phyloP scores from a whole-genome alignment of 2,329 filamentous ascomycete genomes.

The Aspergillus costaricaensis region DNA sequence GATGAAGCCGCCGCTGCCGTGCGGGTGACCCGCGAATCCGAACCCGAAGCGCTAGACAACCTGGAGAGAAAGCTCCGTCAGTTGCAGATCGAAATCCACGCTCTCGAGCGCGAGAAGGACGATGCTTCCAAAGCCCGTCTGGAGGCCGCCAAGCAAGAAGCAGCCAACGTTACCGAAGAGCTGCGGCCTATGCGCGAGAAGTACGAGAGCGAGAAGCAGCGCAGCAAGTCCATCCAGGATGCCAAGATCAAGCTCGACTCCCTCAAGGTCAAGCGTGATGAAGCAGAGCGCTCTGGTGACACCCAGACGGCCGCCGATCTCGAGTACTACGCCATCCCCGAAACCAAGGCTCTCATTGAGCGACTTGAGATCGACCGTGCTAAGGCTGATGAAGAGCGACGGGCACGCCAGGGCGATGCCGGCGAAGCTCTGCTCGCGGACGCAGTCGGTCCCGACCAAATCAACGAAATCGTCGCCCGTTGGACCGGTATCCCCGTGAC shows the following conservation, averaged over 20 bases:
- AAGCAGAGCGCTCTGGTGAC: conserved; percentile 85
- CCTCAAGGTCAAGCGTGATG: conserved; percentile 86
- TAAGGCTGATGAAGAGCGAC: conserved; percentile 70
- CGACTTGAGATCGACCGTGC: conserved; percentile 78
- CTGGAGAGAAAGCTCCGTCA: conserved; percentile 88
- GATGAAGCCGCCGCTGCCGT: conserved; percentile 98
- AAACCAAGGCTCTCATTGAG: conserved; percentile 79
- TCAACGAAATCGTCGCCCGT: conserved; percentile 95
- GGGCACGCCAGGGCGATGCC: conserved; percentile 58
- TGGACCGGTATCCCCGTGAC: conserved; percentile 99
- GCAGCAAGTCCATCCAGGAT: conserved; percentile 88
- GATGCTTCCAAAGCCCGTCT: conserved; percentile 86
- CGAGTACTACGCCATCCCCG: conserved; percentile 95
- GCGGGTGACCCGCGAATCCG: conserved; percentile 89
- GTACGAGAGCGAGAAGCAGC: conserved; percentile 89
- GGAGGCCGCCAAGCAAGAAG: conserved; percentile 80
- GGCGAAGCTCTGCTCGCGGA: conserved; percentile 80
- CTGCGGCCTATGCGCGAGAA: conserved; percentile 88
- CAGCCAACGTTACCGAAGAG: conserved; percentile 92
- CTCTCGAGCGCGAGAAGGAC: conserved; percentile 89
- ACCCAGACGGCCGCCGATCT: conserved; percentile 87
- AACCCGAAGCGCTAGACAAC: conserved; percentile 93
- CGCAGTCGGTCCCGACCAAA: conserved; percentile 92
- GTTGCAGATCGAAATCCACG: conserved; percentile 95
- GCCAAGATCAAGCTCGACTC: conserved; percentile 93